These are phyloP conservation scores for Myriosclerotinia scirpicola DNA, from an alignment of 2,329 filamentous ascomycete genomes.

Conservation along the genomic window DNA sequence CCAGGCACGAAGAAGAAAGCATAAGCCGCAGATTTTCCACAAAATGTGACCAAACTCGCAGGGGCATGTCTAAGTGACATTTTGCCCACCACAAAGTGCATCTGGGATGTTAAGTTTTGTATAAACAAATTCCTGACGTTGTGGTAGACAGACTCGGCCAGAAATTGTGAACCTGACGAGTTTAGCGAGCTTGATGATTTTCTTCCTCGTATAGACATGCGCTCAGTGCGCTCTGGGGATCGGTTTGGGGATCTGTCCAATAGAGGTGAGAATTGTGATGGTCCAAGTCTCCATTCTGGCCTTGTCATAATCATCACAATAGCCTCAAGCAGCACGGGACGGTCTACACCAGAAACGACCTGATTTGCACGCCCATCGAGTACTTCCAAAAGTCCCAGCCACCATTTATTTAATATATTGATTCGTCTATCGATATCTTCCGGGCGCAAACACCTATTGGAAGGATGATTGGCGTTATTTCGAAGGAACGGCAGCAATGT, in stretches of 20 bases:
- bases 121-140: conserved; percentile 70
- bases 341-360: conserved; percentile 67
- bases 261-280: conserved; percentile 56
- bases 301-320: conserved; percentile 69
- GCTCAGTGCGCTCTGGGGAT: conserved; percentile 36
- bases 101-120: conserved; percentile 67
- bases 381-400: conserved; percentile 68
- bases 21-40: conserved; percentile 71
- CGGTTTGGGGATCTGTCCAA: conserved; percentile 44
- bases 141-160: conserved; percentile 69
- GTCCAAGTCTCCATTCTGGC: conserved; percentile 65
- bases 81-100: conserved; percentile 70
- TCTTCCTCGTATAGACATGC: conserved; percentile 28
- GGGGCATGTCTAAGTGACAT: conserved; percentile 64
- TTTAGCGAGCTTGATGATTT: conserved; percentile 54
- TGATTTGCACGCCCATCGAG: conserved; percentile 68
- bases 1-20: conserved; percentile 74
- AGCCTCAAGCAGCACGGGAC: conserved; percentile 68
- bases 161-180: conserved; percentile 62
- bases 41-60: conserved; percentile 63
- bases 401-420: conserved; percentile 73
- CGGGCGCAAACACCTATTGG: conserved; percentile 57
- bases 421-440: conserved; percentile 69
- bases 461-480: conserved; percentile 58
- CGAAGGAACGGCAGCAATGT: conserved; percentile 65